Conservation (phyloP, 2,329 filamentous ascomycete species). For the Trichoderma breve region DNA sequence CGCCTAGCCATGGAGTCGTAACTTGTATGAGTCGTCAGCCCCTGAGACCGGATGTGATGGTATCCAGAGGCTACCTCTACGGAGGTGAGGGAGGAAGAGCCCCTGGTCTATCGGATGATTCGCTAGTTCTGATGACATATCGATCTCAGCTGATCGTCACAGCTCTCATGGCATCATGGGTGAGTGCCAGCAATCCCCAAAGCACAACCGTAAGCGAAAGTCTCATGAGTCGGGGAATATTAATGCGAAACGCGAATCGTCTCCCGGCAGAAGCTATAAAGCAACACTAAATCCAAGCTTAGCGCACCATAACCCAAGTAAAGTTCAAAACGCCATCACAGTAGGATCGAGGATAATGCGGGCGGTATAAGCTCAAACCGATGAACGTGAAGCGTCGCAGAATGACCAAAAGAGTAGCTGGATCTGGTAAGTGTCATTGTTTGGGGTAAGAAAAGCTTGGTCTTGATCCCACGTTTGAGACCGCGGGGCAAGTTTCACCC, state of each 20-base stretch:
- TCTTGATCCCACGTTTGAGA: background rate
- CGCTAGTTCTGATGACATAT: background rate
- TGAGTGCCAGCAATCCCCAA: background rate
- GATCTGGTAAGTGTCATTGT: background rate
- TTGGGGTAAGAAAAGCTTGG: background rate
- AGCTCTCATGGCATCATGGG: background rate
- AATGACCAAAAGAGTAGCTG: background rate
- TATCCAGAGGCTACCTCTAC: conserved; percentile 11
- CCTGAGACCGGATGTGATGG: conserved; percentile 24
- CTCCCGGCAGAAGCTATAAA: background rate
- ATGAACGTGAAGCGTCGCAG: conserved; percentile 4
- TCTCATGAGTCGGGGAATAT: background rate
- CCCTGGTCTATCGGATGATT: background rate
- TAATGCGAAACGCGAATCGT: conserved; percentile 6
- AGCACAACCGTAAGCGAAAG: background rate
- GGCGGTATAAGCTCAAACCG: background rate
- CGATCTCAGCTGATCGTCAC: background rate
- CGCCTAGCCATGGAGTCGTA: background rate
- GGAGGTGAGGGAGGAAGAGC: background rate
- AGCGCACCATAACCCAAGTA: background rate
- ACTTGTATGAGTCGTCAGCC: conserved; percentile 2
- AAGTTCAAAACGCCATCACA: background rate
- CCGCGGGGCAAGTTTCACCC: conserved; percentile 13
- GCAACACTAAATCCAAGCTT: background rate
- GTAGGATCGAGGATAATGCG: background rate